Evolutionary conservation across 768 basidiomycete genomes (phyloP).

Genomic region (Pleurotus sapidus): DNA sequence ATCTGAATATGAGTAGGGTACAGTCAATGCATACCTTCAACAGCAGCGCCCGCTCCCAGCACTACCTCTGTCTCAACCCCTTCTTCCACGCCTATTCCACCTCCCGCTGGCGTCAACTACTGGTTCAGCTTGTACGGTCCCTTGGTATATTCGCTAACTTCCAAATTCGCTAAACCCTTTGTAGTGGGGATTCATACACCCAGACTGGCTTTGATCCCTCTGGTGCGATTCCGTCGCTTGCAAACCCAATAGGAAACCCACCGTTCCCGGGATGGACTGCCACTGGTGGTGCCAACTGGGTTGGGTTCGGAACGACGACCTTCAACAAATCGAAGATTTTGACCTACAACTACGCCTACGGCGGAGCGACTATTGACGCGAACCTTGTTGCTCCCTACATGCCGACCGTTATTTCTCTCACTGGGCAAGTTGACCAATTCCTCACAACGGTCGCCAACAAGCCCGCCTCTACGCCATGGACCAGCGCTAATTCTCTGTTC

Average conservation of each 20-base stretch:
- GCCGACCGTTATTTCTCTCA: constrained; percentile 50
- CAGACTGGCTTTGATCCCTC: constrained; percentile 48
- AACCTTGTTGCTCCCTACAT: constrained; percentile 51
- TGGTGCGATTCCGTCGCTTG: constrained; percentile 36
- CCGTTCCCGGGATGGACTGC: constrained; percentile 52
- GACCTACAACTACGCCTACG: constrained; percentile 66
- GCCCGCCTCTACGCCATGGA: constrained; percentile 54
- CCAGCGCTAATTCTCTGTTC: constrained; percentile 54
- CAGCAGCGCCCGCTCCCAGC: constrained; percentile 6
- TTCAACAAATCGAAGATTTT: constrained; percentile 53
- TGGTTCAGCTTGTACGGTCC: constrained; percentile 57
- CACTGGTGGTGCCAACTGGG: constrained; percentile 58
- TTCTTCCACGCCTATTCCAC: constrained; percentile 14
- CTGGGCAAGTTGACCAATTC: constrained; percentile 63
- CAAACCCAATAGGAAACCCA: constrained; percentile 54
- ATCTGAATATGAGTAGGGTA: constrained; percentile 27
- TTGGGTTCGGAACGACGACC: constrained; percentile 48
- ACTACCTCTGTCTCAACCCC: constrained; percentile 13
- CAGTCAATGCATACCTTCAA: constrained; percentile 34
- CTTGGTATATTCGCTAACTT: background rate
- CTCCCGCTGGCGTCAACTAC: constrained; percentile 30
- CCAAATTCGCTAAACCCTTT: background rate
- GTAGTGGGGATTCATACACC: constrained; percentile 57
- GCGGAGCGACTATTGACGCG: constrained; percentile 63
- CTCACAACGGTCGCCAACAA: constrained; percentile 41